Evolutionary conservation across 768 basidiomycete species (phyloP), one percentile per base, ranked within the genome.

Genomic region (Infundibulicybe gibba): DNA sequence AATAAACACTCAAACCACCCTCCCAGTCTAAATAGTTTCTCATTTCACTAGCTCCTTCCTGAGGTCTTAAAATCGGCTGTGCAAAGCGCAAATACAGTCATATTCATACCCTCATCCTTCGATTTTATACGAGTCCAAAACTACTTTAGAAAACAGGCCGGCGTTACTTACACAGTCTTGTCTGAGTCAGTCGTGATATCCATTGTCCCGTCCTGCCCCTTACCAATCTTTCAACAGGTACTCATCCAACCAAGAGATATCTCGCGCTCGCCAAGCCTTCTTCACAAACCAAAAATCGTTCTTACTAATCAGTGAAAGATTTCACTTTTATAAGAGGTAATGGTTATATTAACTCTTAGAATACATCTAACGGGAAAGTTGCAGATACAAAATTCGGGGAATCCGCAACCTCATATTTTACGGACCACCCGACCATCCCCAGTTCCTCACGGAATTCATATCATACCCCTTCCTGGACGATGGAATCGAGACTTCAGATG

Each of bases 331-430:
- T 75, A 81, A 90, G 52, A 74, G 93, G 87, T 85, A 38, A 38
- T 71, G 62, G 2, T 19, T 39, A 21, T 16, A 20, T 46, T 5
- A 35, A n/a, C 33, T 37, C 14, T n/a, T 32, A 12, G 19, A 6
- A 21, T 45, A 38, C 37, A 15, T 44, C 15, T 17, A 43, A 15
- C 17, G 21, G 43, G 32, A 46, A 31, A 19, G 3, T 2, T 20
- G 15, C 58, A 91, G 93, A 48, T 98, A 98, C 71, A 92, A 90
- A 55, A 81, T 98, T 43, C 77, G 94, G 54, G 97, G 95, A 5
- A 90, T 92, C 49, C 85, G 89, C 43, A 98, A 97, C 57, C 64
- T 97, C 54, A 74, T 98, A 37, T 98, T 97, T 70, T 99, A 97
- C 60, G 87, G 82, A 0, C 88, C 89, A 31, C 97, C 97, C 0